Evolutionary conservation across 1,139 yeast species (phyloP), one percentile per base, ranked within the genome.

Genomic region (Arxiozyma heterogenica): DNA sequence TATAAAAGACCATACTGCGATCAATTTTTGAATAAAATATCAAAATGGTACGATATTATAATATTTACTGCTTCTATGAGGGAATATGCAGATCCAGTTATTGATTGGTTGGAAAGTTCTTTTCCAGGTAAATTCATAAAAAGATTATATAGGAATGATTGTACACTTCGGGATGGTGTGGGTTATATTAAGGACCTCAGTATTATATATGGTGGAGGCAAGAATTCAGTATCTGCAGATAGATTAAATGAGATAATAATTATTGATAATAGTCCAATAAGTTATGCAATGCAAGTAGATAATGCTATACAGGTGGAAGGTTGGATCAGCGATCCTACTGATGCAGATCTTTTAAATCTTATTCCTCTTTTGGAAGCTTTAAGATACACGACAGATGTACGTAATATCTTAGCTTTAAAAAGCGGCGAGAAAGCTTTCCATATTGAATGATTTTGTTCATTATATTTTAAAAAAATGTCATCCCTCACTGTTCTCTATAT

Each of bases 41-140:
- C 84, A 54, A 82, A 83, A 63, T 93, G 98, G 98, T 93, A 82
- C 70, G 87, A 89, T 61, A 73, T 93, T 47, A 93, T 90, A 49
- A 81, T 93, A 15, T 90, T 90, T 73, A 93, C 98, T 0, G 98
- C 98, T 1, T 85, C 95, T 51, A 94, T 93, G 56, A 83, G 83
- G 69, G 96, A 90, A 67, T 93, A 93, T 64, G 98, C 98, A 0
- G 98, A 93, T 66, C 98, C 98, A 0, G 94, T 93, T 57, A 89
- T 93, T 52, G 94, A 91, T 70, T 88, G 95, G 85, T 73, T 93
- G 22, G 90, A 84, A 61, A 71, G 75, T 46, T 61, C 70, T 11
- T 59, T 65, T 47, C 57, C 63, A 8, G 66, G 65, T 1, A 58
- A 54, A 7, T 66, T 68, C 41, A 48, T 58, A 4, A 78, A 79